Base-by-base conservation (phyloP, 148 eudicot species). In the Oxyria digyna region DNA sequence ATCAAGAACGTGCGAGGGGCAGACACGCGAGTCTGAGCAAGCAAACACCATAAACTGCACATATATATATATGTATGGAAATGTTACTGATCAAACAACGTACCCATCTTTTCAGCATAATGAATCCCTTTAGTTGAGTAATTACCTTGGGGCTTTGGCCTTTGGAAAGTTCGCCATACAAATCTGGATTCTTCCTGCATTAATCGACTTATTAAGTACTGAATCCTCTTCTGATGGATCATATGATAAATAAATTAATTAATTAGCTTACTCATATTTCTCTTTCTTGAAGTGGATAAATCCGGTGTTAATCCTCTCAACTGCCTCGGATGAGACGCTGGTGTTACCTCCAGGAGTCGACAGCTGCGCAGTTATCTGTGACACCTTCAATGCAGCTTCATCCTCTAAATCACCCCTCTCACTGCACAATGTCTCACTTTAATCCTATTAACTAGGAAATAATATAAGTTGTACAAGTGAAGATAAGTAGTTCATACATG, bases 11-110 rank as follows among this genome's bases (percentile, higher is more conserved):
- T 90, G 95, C 8, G 91, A 87, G 2, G 91, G 91, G 78, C 91
- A 87, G 40, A 87, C 91, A 18, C 91, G 90, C 2, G 99, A 94
- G 75, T 94, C 99, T 27, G 97, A 84, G 85, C 99, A 94, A 0
- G 99, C 96, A 67, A 90, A 90, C 50, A 94, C 87, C 99, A 94
- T 94, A 65, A 69, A 94, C 99, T 94, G 90, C n/a, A n/a, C n/a
- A n/a, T n/a, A n/a, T n/a, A n/a, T n/a, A n/a, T n/a, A n/a, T n/a
- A n/a, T n/a, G n/a, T n/a, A n/a, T n/a, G n/a, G n/a, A n/a, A n/a
- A n/a, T n/a, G n/a, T n/a, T 1, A 17, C 37, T 57, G n/a, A 29
- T 0, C 33, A 67, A 26, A 26, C 33, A 14, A 18, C 21, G 57
- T n/a, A n/a, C n/a, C n/a, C n/a, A n/a, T n/a, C n/a, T n/a, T n/a